A percentile compares a stretch with the other conserved stretches of the same genome.
Conservation (phyloP, 371 early-diverging fungal species). For the Syncephalis plumigaleata region DNA sequence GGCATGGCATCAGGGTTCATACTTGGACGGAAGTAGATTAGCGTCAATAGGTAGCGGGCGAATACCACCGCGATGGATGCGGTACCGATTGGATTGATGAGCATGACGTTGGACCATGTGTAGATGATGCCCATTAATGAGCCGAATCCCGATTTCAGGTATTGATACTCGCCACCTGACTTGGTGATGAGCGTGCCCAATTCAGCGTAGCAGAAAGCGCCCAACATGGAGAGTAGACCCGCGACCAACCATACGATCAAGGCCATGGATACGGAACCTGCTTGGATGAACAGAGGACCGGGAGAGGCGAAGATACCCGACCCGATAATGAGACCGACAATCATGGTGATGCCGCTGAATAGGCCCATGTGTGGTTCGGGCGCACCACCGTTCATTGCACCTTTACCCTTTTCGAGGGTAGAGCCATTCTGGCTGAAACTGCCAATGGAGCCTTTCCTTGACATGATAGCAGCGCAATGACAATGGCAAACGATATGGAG, state of each 20-base stretch:
- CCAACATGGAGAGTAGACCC: background rate
- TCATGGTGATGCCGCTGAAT: no score
- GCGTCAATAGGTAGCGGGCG: background rate
- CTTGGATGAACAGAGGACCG: slow-evolving; percentile 26
- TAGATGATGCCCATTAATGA: slow-evolving; percentile 13
- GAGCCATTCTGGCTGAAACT: no score
- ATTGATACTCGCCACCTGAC: slow-evolving; percentile 75
- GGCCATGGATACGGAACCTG: slow-evolving; percentile 58
- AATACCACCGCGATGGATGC: background rate
- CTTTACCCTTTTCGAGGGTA: no score
- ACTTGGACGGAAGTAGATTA: no score
- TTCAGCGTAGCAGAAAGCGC: slow-evolving; percentile 24
- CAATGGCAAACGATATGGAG: no score
- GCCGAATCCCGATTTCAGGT: slow-evolving; percentile 19
- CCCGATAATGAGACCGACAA: slow-evolving; percentile 65
- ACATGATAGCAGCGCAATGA: no score
- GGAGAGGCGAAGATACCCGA: slow-evolving; percentile 80
- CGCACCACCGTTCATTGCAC: no score
- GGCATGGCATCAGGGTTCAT: no score
- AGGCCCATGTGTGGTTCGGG: no score
- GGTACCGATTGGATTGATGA: slow-evolving; percentile 62
- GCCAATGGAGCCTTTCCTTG: no score
- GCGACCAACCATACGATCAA: slow-evolving; percentile 31
- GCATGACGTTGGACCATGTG: slow-evolving; percentile 56
- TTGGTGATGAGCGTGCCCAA: slow-evolving; percentile 69